Evolutionary conservation across 2,329 filamentous ascomycete genomes (phyloP), one percentile per base, ranked within the genome.

Genomic region (Hypoxylon sp.): DNA sequence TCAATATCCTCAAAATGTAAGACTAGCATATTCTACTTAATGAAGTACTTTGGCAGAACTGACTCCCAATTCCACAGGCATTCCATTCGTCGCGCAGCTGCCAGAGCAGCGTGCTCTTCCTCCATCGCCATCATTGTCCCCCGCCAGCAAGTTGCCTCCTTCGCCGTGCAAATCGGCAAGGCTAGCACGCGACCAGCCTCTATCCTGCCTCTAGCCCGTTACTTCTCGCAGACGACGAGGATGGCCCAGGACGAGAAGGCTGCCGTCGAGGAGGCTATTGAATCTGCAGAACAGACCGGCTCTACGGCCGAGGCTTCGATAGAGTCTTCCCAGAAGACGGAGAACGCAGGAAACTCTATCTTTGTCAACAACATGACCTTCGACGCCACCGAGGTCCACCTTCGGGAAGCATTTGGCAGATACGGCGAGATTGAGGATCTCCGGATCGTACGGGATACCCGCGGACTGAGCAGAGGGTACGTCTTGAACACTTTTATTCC

Each of bases 291-390:
- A 12, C 13, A 31, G 4, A 29, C 38, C 16, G 15, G 17, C 13
- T 38, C 36, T n/a, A 13, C 26, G n/a, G 13, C 7, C 11, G 20
- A 19, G 32, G 5, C 3, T 27, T 17, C n/a, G 1, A 11, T 32
- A 9, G 30, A 21, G 20, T 31, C 17, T 21, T 7, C 27, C 17
- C 15, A n/a, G 25, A 8, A 5, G 25, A 27, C n/a, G 11, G 5
- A 3, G 3, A 11, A 7, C 5, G 3, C 1, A 3, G 11, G 11
- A 11, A 1, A 11, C 34, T 79, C 75, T 5, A 61, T 90, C 53
- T 90, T 87, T 63, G 66, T 90, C 56, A 86, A 84, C 52, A 90
- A 90, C 69, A 72, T 90, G 34, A 84, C 83, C 68, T 90, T 84
- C 67, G 86, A 90, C 65, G 79, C 87, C 47, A 84, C 79, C 4